Base-by-base conservation (phyloP, 768 basidiomycete species). In the Mycena vulgaris region DNA sequence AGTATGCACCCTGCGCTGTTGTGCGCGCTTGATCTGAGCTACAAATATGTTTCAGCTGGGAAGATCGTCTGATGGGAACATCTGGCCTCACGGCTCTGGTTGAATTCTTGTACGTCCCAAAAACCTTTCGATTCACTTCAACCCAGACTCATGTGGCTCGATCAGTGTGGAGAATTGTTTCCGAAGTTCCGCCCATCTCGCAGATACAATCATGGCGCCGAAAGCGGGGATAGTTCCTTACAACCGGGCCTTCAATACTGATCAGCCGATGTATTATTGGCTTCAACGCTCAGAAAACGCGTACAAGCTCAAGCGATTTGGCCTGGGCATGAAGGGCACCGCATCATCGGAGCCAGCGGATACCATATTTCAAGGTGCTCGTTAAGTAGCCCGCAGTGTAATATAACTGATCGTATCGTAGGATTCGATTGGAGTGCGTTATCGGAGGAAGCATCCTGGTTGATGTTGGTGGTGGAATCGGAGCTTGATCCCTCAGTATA, bases 391-490 rank as follows among this genome's bases (percentile, higher is more conserved):
- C 21, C 42, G 7, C 42, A 45, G 17, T 19, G 16, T 17, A n/a
- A n/a, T n/a, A n/a, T n/a, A n/a, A n/a, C 42, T 45, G 42, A 45
- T 21, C 6, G 5, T 5, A 17, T 21, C 42, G n/a, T 63, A 77
- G 81, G 77, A 7, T 83, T 77, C 66, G 77, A 76, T 19, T 83
- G 77, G 77, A 42, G 21, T 16, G 51, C 23, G 0, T 66, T 82
- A 19, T 62, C 71, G 6, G 31, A 16, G 78, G 73, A 11, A 61
- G 69, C 1, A 23, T 76, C 3, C 53, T 83, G 9, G 79, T 83
- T 21, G 82, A 82, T 47, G 79, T 82, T 14, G 81, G 80, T 0
- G 78, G 78, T 4, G 81, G 80, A 1, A 68, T 80, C n/a, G 81
- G 80, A 3, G 47, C 68, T 13, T 60, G 70, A n/a, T 53, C 75